Percentiles rank a stretch among this genome's conserved stretches.
Evolutionary conservation across 23 red algal genomes (phyloP).

Genomic region (Cyanidium caldarium): DNA sequence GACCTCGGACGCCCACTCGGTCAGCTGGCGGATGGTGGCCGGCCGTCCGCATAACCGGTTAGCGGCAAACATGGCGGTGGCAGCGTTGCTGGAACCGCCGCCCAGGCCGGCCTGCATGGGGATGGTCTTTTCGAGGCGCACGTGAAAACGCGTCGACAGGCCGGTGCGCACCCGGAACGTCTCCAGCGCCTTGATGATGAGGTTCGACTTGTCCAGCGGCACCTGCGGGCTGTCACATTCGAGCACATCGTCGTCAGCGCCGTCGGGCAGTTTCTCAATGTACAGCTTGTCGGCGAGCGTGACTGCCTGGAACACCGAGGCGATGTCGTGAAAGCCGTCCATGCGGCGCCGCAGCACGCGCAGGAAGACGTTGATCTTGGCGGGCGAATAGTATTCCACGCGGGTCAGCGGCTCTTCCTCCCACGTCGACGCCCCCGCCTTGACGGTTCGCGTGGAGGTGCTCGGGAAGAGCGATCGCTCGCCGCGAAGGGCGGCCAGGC

Average conservation of each 20-base stretch:
- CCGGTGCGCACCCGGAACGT: conserved; percentile 49
- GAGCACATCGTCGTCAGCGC: conserved; percentile 25
- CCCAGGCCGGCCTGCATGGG: conserved; percentile 75
- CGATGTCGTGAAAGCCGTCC: conserved; percentile 83
- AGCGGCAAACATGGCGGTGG: conserved; percentile 86
- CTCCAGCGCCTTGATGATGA: conserved; percentile 55
- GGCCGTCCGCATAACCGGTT: conserved; percentile 52
- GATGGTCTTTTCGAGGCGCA: conserved; percentile 68
- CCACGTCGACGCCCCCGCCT: too few relatives aligned
- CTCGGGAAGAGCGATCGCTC: too few relatives aligned
- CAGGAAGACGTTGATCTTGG: conserved; percentile 96
- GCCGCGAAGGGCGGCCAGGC: too few relatives aligned
- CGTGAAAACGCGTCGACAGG: conserved; percentile 23
- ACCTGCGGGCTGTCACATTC: conserved; percentile 41
- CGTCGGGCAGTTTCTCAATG: conserved; percentile 35
- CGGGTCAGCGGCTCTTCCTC: too few relatives aligned
- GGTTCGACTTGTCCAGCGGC: conserved; percentile 60
- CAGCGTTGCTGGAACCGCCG: conserved; percentile 85
- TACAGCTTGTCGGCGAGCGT: conserved; percentile 54
- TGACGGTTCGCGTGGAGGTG: too few relatives aligned
- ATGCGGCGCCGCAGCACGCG: conserved; percentile 39
- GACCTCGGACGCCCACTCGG: conserved; percentile 53
- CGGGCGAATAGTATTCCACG: conserved; percentile 12
- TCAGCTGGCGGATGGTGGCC: conserved; percentile 24
- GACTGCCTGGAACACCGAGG: conserved; percentile 83